Base-by-base conservation (phyloP, 306 rosid genomes). In the Ochetophila trinervis region DNA sequence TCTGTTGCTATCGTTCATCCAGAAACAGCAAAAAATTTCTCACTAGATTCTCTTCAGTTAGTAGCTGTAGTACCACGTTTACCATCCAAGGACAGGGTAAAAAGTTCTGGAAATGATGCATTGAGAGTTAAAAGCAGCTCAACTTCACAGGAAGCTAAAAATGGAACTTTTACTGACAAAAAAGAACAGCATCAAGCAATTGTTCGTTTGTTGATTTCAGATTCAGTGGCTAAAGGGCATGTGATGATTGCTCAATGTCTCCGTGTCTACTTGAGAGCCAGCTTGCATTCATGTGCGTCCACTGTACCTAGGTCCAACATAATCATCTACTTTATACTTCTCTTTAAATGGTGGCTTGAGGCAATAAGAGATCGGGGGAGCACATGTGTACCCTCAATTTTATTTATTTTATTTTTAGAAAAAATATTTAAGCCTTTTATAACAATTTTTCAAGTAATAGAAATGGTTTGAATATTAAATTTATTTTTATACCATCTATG, bases 151-250 rank as follows among this genome's bases (percentile, higher is more conserved):
- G 85, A 69, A 52, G 69, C 77, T 53, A 82, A 78, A 56, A 68
- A 44, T 63, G 86, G 72, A 78, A 74, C 73, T 74, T 47, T 52
- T 69, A 67, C 77, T 59, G 89, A 72, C 68, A 75, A 75, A 76
- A 85, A 69, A 67, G 84, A 79, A 54, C 52, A 65, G 68, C 72
- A 27, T 61, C 88, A 79, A 73, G 78, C 85, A 75, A 53, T 84
- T 82, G 88, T 86, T 81, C 82, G 60, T 78, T 70, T 89, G 58
- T 67, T 89, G 74, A 58, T 69, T 76, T 89, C 95, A 36, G 92
- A 89, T 62, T 85, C 90, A 59, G 93, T 92, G 76, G 86, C 90
- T 68, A 80, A 81, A 83, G 98, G 98, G 37, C 97, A 89, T 81
- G 74, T 89, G 70, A 92, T 89, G 97, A 62, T 92, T 67, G 85